Evolutionary conservation across 305 asterid species (phyloP).

Genomic region (Rubia occidens): DNA sequence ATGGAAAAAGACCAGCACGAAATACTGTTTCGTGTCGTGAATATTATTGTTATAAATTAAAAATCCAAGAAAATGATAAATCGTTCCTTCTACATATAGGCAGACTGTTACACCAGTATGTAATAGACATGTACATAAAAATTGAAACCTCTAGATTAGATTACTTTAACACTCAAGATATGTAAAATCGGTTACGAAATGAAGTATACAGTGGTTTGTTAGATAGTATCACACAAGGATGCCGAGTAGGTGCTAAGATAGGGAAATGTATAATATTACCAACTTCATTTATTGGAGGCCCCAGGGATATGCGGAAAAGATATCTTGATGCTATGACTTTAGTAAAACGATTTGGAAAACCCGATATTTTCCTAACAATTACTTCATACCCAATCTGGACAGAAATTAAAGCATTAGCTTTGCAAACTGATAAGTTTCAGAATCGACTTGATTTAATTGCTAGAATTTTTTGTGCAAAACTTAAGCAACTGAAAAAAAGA

Average conservation of each 20-base stretch:
- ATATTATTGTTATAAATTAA: not conserved
- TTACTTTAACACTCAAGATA: not conserved
- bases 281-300: not conserved
- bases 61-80: not conserved
- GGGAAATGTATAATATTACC: not conserved
- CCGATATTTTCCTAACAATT: not conserved
- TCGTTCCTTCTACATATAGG: not conserved
- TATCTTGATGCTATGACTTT: not conserved
- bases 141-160: not conserved
- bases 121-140: not conserved
- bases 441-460: not conserved
- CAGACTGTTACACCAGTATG: not conserved
- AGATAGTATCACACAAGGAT: not conserved
- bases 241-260: not conserved
- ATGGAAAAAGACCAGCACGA: not conserved
- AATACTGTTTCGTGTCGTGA: not conserved
- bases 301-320: not conserved
- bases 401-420: not conserved
- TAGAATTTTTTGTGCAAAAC: not conserved
- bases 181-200: not conserved
- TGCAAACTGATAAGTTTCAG: not conserved
- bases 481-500: no score
- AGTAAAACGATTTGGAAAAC: not conserved
- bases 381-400: not conserved
- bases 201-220: not conserved